A percentile compares a stretch with the other conserved stretches of the same genome.
Conservation (phyloP, 2,329 filamentous ascomycete genomes). For the Pseudogymnoascus sp. region DNA sequence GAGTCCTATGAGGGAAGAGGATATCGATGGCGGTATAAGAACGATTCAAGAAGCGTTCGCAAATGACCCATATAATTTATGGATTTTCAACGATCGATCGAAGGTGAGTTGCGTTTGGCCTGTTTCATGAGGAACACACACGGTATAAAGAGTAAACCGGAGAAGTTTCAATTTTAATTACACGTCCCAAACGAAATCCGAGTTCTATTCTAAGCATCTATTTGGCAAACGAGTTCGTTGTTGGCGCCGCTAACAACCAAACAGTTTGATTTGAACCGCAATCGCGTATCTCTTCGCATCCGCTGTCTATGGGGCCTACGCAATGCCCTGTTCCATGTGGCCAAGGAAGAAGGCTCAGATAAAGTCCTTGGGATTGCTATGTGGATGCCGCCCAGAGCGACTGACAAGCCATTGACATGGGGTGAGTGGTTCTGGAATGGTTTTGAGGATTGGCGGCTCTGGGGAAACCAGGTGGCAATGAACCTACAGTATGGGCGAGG, state of each 20-base stretch:
- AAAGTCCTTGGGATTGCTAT: conserved; percentile 62
- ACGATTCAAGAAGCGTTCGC: conserved; percentile 60
- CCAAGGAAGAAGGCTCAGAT: conserved; percentile 45
- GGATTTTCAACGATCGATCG: conserved; percentile 51
- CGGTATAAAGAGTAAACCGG: neutral
- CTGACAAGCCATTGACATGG: conserved; percentile 47
- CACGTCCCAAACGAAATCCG: neutral
- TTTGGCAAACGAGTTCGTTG: neutral
- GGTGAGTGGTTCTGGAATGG: conserved; percentile 41
- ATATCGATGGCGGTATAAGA: conserved; percentile 56
- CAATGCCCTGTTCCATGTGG: conserved; percentile 62
- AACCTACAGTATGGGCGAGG: conserved; percentile 62
- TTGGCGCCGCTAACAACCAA: neutral
- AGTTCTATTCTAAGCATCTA: neutral
- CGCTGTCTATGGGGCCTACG: conserved; percentile 64
- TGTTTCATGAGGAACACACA: neutral
- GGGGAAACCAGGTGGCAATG: conserved; percentile 56
- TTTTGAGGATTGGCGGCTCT: conserved; percentile 54
- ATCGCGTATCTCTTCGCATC: conserved; percentile 54
- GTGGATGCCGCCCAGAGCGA: conserved; percentile 55
- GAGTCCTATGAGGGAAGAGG: conserved; percentile 44
- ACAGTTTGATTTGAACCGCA: conserved; percentile 52
- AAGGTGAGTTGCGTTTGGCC: conserved; percentile 36
- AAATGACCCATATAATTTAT: conserved; percentile 58
- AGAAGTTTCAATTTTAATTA: neutral